These are phyloP conservation scores for Circinella minor DNA, from an alignment of 371 early-diverging fungal genomes.

Conservation along the genomic window DNA sequence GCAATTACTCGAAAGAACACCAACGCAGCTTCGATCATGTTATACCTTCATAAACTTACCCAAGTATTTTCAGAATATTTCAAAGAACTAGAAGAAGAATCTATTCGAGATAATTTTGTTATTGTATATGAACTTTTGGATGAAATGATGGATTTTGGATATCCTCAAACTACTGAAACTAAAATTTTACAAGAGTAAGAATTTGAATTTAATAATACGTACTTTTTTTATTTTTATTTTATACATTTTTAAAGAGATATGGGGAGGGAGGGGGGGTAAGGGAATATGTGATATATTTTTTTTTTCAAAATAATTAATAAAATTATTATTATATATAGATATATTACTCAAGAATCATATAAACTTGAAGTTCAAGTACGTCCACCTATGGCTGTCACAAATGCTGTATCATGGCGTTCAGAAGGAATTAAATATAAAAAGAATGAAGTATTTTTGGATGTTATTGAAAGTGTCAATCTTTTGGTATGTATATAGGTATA, in stretches of 20 bases:
- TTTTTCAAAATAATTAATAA: no score
- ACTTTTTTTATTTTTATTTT: no score
- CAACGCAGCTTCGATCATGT: conserved; percentile 93
- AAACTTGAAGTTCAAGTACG: conserved; percentile 89
- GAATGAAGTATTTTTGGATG: conserved; percentile 98
- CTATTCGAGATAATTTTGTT: conserved; percentile 93
- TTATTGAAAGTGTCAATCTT: conserved; percentile 96
- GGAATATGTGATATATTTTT: no score
- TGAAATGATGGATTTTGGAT: conserved; percentile 99
- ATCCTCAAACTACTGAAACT: conserved; percentile 97
- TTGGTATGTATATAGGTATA: conserved; percentile 59
- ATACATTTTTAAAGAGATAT: no score
- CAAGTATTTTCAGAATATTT: conserved; percentile 97
- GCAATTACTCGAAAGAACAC: conserved; percentile 97
- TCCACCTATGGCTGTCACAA: conserved; percentile 97
- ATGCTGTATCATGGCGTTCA: conserved; percentile 97
- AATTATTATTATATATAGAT: conserved; percentile 43
- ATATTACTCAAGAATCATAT: conserved; percentile 97
- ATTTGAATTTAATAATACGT: not conserved
- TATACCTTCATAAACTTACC: conserved; percentile 92
- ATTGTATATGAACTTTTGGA: conserved; percentile 97
- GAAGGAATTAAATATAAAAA: conserved; percentile 97
- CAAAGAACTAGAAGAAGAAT: conserved; percentile 97
- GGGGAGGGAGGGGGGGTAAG: no score
- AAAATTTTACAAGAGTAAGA: conserved; percentile 93